Conservation (phyloP, 306 rosid species). For the Dryas octopetala region DNA sequence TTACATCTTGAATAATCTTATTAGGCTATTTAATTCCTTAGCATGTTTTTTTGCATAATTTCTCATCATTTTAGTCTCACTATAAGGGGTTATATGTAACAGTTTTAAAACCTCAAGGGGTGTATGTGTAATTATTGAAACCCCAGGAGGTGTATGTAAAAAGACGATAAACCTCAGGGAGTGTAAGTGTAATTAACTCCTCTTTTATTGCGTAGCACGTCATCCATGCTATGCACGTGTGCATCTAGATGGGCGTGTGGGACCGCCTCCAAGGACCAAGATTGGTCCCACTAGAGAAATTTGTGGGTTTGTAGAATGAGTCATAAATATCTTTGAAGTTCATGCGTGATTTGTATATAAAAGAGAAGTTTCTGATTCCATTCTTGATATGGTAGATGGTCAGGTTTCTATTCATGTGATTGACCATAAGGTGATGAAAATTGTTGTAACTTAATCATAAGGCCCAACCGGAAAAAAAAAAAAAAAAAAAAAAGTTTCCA, state of each 20-base stretch:
- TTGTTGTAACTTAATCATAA: no score
- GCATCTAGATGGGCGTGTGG: slow-evolving; percentile 3
- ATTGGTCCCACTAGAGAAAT: background rate
- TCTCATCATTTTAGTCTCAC: no score
- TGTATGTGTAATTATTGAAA: no score
- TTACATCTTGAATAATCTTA: no score
- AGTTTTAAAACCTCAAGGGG: no score
- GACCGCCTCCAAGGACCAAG: background rate
- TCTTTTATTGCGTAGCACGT: background rate
- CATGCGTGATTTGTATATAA: background rate
- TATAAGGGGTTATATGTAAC: no score
- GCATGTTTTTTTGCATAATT: no score
- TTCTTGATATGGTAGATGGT: background rate
- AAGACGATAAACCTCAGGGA: no score
- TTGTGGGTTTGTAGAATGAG: background rate
- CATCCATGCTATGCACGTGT: background rate
- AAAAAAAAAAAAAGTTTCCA: background rate
- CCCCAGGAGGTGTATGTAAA: no score
- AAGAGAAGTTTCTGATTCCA: background rate
- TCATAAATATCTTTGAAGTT: background rate
- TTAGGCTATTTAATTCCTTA: no score
- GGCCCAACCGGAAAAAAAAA: background rate
- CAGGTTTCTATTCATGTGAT: background rate
- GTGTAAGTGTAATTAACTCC: no score
- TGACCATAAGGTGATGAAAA: background rate